Percentiles rank a stretch among this genome's conserved stretches.
phyloP scores from a whole-genome alignment of 2,329 filamentous ascomycete genomes.

The Blastomyces percursus region DNA sequence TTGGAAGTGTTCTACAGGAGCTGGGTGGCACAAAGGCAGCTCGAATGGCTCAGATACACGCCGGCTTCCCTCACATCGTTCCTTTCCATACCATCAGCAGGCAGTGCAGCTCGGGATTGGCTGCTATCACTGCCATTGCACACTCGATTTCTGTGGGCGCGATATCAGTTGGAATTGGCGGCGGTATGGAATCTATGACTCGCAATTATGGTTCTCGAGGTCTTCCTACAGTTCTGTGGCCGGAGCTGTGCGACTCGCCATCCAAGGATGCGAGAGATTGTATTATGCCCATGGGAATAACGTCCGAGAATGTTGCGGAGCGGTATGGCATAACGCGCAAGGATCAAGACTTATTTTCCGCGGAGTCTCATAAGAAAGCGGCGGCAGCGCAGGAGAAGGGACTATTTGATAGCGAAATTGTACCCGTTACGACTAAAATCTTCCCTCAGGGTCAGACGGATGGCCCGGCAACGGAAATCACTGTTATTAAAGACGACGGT shows the following conservation, averaged over 20 bases:
- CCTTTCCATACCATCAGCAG: slow-evolving; percentile 80
- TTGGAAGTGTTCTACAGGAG: slow-evolving; percentile 83
- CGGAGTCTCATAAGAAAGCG: slow-evolving; percentile 61
- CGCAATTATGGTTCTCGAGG: slow-evolving; percentile 74
- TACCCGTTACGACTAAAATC: slow-evolving; percentile 63
- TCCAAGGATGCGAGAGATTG: slow-evolving; percentile 68
- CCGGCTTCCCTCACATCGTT: slow-evolving; percentile 61
- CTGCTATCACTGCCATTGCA: slow-evolving; percentile 63
- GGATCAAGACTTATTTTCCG: slow-evolving; percentile 78
- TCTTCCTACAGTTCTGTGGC: slow-evolving; percentile 76
- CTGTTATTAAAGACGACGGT: slow-evolving; percentile 69
- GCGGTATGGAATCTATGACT: slow-evolving; percentile 95
- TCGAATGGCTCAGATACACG: slow-evolving; percentile 81
- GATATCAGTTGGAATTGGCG: slow-evolving; percentile 65
- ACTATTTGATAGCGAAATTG: slow-evolving; percentile 65
- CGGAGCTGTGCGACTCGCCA: slow-evolving; percentile 52
- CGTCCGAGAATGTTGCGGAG: slow-evolving; percentile 74
- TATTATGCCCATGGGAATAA: slow-evolving; percentile 89
- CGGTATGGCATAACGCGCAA: slow-evolving; percentile 61
- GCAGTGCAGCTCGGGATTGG: slow-evolving; percentile 68
- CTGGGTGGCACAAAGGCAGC: slow-evolving; percentile 84
- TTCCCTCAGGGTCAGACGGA: slow-evolving; percentile 53
- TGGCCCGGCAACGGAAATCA: slow-evolving; percentile 47
- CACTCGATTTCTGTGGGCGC: slow-evolving; percentile 63
- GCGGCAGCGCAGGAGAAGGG: slow-evolving; percentile 58